Evolutionary conservation across 2,329 filamentous ascomycete species (phyloP).

Genomic region (Neonectria neomacrospora): DNA sequence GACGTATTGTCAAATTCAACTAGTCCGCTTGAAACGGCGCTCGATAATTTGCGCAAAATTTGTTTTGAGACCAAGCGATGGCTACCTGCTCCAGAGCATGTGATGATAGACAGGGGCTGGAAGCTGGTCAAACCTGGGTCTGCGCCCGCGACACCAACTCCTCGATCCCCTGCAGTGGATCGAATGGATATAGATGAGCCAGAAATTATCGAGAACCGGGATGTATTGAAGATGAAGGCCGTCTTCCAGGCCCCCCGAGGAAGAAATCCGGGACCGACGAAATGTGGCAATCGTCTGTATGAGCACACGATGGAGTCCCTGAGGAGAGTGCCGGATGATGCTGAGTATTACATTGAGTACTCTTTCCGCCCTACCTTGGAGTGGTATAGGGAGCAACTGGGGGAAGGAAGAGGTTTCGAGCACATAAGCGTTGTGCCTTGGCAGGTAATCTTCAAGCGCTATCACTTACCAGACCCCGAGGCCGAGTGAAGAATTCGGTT

Average conservation of each 20-base stretch:
- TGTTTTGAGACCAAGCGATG: constrained; percentile 46
- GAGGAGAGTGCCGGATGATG: neutral
- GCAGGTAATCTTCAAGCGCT: constrained; percentile 52
- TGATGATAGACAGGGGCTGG: constrained; percentile 53
- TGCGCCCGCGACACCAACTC: constrained; percentile 3
- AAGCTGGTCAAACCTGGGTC: constrained; percentile 42
- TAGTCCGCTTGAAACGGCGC: constrained; percentile 56
- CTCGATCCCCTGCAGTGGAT: constrained; percentile 20
- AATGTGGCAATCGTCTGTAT: constrained; percentile 59
- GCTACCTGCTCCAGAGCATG: constrained; percentile 49
- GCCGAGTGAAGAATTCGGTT: constrained; percentile 3
- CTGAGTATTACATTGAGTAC: constrained; percentile 44
- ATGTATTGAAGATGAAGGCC: constrained; percentile 43
- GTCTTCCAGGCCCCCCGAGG: constrained; percentile 61
- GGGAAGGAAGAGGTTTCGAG: constrained; percentile 60
- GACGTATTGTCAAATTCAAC: constrained; percentile 33
- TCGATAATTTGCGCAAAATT: constrained; percentile 51
- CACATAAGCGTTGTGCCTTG: constrained; percentile 60
- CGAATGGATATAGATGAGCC: constrained; percentile 36
- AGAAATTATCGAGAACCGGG: constrained; percentile 33
- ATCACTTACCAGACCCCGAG: constrained; percentile 43
- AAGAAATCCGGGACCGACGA: constrained; percentile 36
- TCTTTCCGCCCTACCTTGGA: constrained; percentile 59
- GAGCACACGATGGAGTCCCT: constrained; percentile 46
- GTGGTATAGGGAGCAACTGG: constrained; percentile 63